A percentile compares a stretch with the other conserved stretches of the same genome.
phyloP scores from a whole-genome alignment of 2,329 filamentous ascomycete species.

The Fulvia fulva region DNA sequence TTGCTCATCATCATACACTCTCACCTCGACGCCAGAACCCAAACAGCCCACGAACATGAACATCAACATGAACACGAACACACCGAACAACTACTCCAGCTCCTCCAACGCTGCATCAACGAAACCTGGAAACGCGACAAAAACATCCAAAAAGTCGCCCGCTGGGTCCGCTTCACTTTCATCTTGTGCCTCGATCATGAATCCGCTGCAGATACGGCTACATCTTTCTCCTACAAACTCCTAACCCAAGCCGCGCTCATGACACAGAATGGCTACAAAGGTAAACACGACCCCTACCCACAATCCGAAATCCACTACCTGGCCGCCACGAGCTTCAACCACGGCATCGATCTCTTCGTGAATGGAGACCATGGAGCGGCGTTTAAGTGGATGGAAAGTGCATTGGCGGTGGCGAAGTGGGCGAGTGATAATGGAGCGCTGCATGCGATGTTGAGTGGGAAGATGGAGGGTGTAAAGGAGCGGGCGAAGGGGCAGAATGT shows the following conservation, averaged over 20 bases:
- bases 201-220: background rate
- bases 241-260: slow-evolving; percentile 60
- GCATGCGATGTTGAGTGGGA: slow-evolving; percentile 16
- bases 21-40: slow-evolving; percentile 15
- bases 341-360: slow-evolving; percentile 63
- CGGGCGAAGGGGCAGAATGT: background rate
- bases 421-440: slow-evolving; percentile 48
- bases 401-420: slow-evolving; percentile 59
- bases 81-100: slow-evolving; percentile 21
- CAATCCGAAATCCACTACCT: slow-evolving; percentile 71
- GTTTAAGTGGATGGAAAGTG: slow-evolving; percentile 59
- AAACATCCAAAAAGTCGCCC: slow-evolving; percentile 59
- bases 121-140: slow-evolving; percentile 54
- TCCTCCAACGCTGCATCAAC: slow-evolving; percentile 66
- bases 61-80: too few relatives aligned
- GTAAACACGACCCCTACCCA: slow-evolving; percentile 50
- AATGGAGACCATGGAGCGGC: slow-evolving; percentile 53
- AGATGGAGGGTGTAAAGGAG: background rate
- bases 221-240: slow-evolving; percentile 37
- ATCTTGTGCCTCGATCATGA: slow-evolving; percentile 59
- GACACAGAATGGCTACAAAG: slow-evolving; percentile 36
- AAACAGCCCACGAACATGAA: too few relatives aligned
- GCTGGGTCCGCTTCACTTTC: slow-evolving; percentile 76
- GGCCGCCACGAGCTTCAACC: slow-evolving; percentile 65
- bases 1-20: slow-evolving; percentile 44